Evolutionary conservation across 1,284 basidiomycete genomes (phyloP).

Genomic region (Baeospora myosura): DNA sequence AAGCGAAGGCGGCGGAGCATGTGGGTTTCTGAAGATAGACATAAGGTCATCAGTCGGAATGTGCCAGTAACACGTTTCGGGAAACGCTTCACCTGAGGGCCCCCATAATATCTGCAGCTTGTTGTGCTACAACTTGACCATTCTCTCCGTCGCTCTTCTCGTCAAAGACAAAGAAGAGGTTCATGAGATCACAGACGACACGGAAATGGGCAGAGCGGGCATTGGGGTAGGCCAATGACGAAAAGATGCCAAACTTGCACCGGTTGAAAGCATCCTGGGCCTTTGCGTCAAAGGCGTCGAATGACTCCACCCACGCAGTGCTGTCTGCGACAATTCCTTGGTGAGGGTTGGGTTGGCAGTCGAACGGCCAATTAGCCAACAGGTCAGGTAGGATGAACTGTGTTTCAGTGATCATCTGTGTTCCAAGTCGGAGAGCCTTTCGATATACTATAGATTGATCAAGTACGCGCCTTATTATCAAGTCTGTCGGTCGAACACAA

Average conservation of each 20-base stretch:
- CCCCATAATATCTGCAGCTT: not conserved
- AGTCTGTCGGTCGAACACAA: too few species aligned
- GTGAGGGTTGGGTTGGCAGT: slow-evolving; percentile 2
- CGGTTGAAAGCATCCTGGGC: slow-evolving; percentile 4
- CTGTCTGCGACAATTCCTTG: slow-evolving; percentile 2
- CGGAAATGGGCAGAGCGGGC: not conserved
- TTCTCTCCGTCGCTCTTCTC: not conserved
- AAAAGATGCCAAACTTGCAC: slow-evolving; percentile 5
- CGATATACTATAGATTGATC: too few species aligned
- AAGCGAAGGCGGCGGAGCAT: too few species aligned
- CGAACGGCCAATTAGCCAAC: slow-evolving; percentile 6
- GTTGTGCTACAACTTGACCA: not conserved
- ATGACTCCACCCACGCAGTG: slow-evolving; percentile 4
- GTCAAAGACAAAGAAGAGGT: not conserved
- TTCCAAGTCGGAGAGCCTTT: too few species aligned
- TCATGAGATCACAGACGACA: slow-evolving; percentile 1
- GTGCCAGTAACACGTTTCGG: too few species aligned
- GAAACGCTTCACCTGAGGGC: not conserved
- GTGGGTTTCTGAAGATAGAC: too few species aligned
- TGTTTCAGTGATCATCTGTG: too few species aligned
- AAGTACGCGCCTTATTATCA: too few species aligned
- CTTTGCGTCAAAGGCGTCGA: slow-evolving; percentile 3
- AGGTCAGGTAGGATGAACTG: slow-evolving; percentile 8
- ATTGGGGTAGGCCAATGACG: slow-evolving; percentile 6
- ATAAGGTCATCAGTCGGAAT: not conserved